Evolutionary conservation across 139 green algal species (phyloP).

Genomic region (Chlamydomonas schloesseri): DNA sequence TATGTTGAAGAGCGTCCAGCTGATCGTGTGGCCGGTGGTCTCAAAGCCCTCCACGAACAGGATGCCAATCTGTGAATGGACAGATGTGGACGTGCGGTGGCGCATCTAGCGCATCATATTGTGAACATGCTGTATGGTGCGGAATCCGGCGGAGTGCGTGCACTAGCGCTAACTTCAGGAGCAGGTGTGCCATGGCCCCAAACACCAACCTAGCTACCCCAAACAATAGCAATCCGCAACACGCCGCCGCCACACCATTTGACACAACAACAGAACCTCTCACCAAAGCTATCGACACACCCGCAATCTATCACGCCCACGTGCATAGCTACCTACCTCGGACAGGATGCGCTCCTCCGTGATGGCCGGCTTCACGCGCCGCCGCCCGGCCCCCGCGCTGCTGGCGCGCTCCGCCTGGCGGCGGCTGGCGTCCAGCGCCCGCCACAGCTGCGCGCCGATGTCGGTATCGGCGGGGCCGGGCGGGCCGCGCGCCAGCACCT

Average conservation of each 20-base stretch:
- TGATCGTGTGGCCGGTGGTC: slow-evolving; percentile 78
- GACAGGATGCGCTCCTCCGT: slow-evolving; percentile 53
- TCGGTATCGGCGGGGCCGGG: slow-evolving; percentile 49
- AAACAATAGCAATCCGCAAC: no score
- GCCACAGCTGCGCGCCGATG: slow-evolving; percentile 60
- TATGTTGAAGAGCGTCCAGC: slow-evolving; percentile 70
- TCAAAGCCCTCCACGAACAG: slow-evolving; percentile 79
- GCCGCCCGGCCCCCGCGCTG: background rate
- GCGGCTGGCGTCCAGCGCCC: slow-evolving; percentile 38
- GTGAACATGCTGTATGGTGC: no score
- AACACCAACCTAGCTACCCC: no score
- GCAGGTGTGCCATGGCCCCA: no score
- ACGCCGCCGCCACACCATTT: no score
- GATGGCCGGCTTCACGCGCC: background rate
- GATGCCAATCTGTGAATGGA: slow-evolving; percentile 63
- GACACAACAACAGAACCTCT: no score
- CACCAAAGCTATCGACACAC: no score
- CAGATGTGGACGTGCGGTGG: background rate
- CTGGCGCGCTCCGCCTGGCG: background rate
- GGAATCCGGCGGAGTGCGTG: no score
- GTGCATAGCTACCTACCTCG: slow-evolving; percentile 36
- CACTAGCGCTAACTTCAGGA: no score
- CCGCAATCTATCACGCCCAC: no score
- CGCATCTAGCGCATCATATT: no score
- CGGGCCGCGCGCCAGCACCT: slow-evolving; percentile 42